Percentiles rank a stretch among this genome's conserved stretches.
These are phyloP conservation scores for Castanopsis chinensis DNA, from an alignment of 306 rosid genomes.

Conservation along the genomic window DNA sequence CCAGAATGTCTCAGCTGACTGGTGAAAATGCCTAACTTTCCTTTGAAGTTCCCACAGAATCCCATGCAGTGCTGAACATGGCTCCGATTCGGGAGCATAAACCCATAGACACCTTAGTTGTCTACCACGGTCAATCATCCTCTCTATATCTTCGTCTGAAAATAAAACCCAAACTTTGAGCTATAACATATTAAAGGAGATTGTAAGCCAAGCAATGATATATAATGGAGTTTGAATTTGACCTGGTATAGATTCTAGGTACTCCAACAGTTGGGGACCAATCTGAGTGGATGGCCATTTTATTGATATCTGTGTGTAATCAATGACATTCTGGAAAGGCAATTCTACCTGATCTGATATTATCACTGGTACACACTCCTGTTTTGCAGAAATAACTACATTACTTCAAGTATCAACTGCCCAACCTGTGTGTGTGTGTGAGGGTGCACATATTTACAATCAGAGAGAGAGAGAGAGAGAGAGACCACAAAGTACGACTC, in stretches of 20 bases:
- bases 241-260: slow-evolving; percentile 94
- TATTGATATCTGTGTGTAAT: slow-evolving; percentile 80
- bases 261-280: slow-evolving; percentile 80
- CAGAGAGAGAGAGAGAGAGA: slow-evolving; percentile 21
- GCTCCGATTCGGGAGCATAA: slow-evolving; percentile 59
- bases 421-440: not conserved
- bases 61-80: slow-evolving; percentile 90
- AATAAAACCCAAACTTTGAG: not conserved
- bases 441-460: not conserved
- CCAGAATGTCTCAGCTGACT: slow-evolving; percentile 94
- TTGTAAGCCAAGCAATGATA: slow-evolving; percentile 12
- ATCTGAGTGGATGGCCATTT: slow-evolving; percentile 91
- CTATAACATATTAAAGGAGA: not conserved
- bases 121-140: slow-evolving; percentile 69
- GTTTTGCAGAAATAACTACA: slow-evolving; percentile 22
- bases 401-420: slow-evolving; percentile 6
- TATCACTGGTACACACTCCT: slow-evolving; percentile 96
- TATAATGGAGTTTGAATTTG: not conserved
- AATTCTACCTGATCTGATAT: slow-evolving; percentile 82
- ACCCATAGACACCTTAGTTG: slow-evolving; percentile 72
- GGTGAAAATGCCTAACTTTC: slow-evolving; percentile 86
- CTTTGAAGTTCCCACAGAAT: slow-evolving; percentile 95
- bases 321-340: slow-evolving; percentile 92
- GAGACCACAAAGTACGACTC: slow-evolving; percentile 94
- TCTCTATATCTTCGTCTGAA: slow-evolving; percentile 67